Evolutionary conservation across 1,284 basidiomycete species (phyloP).

Genomic region (Butyriboletus appendiculatus): DNA sequence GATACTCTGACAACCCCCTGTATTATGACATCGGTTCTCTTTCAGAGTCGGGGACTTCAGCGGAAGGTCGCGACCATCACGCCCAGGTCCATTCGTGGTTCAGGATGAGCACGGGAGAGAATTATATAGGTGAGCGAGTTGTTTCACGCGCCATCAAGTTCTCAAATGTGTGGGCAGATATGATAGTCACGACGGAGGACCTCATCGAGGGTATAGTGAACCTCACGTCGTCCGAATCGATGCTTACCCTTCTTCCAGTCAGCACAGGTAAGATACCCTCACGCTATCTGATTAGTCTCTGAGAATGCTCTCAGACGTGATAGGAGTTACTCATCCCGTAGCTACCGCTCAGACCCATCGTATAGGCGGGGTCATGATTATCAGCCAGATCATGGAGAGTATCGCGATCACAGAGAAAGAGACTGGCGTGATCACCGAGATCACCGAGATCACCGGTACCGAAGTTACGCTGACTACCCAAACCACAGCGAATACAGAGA

Average conservation of each 20-base stretch:
- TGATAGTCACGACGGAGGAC: constrained; percentile 25
- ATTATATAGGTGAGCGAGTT: constrained; percentile 43
- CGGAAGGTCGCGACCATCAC: constrained; percentile 23
- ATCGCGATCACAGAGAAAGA: constrained; percentile 25
- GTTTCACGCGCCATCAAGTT: not conserved
- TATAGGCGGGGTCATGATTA: constrained; percentile 26
- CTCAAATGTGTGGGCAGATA: constrained; percentile 26
- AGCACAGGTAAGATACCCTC: constrained; percentile 20
- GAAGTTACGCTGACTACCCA: constrained; percentile 23
- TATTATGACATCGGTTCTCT: constrained; percentile 25
- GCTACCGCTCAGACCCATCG: constrained; percentile 27
- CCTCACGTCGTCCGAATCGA: constrained; percentile 33
- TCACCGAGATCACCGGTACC: constrained; percentile 26
- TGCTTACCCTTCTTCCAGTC: constrained; percentile 19
- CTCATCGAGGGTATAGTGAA: constrained; percentile 27
- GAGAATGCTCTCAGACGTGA: constrained; percentile 23
- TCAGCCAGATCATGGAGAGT: constrained; percentile 22
- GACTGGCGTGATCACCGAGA: constrained; percentile 21
- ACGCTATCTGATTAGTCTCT: constrained; percentile 3
- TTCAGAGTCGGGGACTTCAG: constrained; percentile 49
- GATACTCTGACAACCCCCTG: not conserved
- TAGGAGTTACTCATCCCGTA: constrained; percentile 26
- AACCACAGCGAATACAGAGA: constrained; percentile 22
- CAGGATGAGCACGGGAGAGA: constrained; percentile 52
- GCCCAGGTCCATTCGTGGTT: constrained; percentile 44